phyloP scores from a whole-genome alignment of 225 moss, liverwort and hornwort species.

The Pseudoscleropodium purum region DNA sequence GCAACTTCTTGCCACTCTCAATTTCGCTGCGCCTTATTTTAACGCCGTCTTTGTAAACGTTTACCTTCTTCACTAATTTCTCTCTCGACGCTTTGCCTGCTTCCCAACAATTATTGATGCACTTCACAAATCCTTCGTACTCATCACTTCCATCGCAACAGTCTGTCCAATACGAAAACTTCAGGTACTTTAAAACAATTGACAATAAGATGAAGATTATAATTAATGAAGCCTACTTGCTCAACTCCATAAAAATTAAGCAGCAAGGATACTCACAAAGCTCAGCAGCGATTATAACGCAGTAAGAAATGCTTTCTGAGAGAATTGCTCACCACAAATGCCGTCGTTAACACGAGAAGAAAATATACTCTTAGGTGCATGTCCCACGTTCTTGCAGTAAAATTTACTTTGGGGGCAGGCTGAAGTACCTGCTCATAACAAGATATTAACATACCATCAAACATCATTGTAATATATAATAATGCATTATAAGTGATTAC shows the following conservation, averaged over 20 bases:
- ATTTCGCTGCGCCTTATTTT: constrained; percentile 61
- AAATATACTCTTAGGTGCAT: constrained; percentile 48
- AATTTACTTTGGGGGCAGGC: constrained; percentile 81
- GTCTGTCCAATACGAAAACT: constrained; percentile 23
- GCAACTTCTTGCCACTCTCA: constrained; percentile 54
- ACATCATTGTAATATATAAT: not conserved
- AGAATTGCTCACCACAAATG: constrained; percentile 70
- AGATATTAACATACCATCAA: constrained; percentile 10
- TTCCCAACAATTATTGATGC: constrained; percentile 72
- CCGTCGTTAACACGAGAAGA: constrained; percentile 95
- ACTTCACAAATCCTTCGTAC: constrained; percentile 58
- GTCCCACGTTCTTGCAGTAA: constrained; percentile 76
- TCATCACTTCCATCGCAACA: constrained; percentile 99
- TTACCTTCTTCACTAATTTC: constrained; percentile 70
- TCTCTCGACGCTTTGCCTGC: constrained; percentile 76
- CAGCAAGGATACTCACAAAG: not conserved
- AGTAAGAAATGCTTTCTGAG: not conserved
- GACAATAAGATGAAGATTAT: not conserved
- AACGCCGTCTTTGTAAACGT: constrained; percentile 60
- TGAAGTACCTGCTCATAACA: constrained; percentile 68
- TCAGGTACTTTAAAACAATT: not conserved
- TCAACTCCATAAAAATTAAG: not conserved
- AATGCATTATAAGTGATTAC: not conserved
- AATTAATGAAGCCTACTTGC: not conserved
- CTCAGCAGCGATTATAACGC: not conserved